Percentiles rank a stretch among this genome's conserved stretches.
phyloP scores from a whole-genome alignment of 2,329 filamentous ascomycete genomes.

The Trichophyton verrucosum region DNA sequence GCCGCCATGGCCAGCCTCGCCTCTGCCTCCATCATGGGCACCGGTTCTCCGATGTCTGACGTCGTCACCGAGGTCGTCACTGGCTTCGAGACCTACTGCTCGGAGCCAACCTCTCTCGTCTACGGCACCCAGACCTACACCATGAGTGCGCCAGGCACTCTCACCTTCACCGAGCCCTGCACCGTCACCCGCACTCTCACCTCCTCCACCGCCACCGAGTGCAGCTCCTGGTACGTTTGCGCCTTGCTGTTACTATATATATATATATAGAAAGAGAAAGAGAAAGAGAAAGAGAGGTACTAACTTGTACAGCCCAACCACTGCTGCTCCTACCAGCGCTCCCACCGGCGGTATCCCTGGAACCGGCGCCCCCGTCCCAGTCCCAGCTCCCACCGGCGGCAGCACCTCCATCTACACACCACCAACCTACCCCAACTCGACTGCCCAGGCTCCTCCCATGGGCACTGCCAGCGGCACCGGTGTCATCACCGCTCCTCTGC shows the following conservation, averaged over 20 bases:
- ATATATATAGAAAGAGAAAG: neutral
- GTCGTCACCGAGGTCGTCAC: conserved; percentile 35
- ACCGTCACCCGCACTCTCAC: conserved; percentile 44
- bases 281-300: neutral
- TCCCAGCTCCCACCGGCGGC: conserved; percentile 16
- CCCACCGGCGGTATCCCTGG: neutral
- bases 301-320: conserved; percentile 1
- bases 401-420: conserved; percentile 13
- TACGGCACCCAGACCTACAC: conserved; percentile 56
- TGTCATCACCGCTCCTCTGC: conserved; percentile 18
- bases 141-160: conserved; percentile 54
- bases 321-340: conserved; percentile 7
- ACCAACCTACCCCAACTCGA: conserved; percentile 16
- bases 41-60: conserved; percentile 4
- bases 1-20: conserved; percentile 31
- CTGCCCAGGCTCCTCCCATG: conserved; percentile 13
- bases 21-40: conserved; percentile 19
- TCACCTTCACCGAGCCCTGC: conserved; percentile 61
- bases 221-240: conserved; percentile 29
- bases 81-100: conserved; percentile 60
- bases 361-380: neutral
- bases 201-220: conserved; percentile 42
- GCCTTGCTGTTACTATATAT: no score
- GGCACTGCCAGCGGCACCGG: conserved; percentile 15
- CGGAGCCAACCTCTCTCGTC: conserved; percentile 50